A percentile compares a stretch with the other conserved stretches of the same genome.
Evolutionary conservation across 139 green algal species (phyloP).

Genomic region (Picochlorum sp.): DNA sequence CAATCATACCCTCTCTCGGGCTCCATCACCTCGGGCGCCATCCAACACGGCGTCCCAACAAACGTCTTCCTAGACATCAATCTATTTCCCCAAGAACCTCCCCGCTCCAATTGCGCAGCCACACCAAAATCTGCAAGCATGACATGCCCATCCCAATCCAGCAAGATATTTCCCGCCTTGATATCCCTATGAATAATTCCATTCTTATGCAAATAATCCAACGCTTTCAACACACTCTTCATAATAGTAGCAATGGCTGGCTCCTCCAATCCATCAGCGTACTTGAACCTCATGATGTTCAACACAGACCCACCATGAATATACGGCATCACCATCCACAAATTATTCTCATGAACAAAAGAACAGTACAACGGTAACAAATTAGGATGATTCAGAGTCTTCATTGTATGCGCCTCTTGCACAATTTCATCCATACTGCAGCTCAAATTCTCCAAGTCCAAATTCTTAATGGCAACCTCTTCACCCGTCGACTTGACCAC

Average conservation of each 20-base stretch:
- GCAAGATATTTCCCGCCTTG: constrained; percentile 98
- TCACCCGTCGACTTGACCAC: constrained; percentile 61
- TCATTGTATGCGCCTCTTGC: constrained; percentile 91
- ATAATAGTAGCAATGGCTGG: constrained; percentile 86
- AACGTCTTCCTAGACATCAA: constrained; percentile 71
- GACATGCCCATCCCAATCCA: constrained; percentile 81
- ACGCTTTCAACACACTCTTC: constrained; percentile 79
- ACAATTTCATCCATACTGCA: constrained; percentile 91
- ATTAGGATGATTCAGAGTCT: constrained; percentile 84
- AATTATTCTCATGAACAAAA: constrained; percentile 78
- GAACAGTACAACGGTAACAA: constrained; percentile 87
- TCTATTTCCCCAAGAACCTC: constrained; percentile 75
- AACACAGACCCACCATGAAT: constrained; percentile 66
- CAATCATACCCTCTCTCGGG: constrained; percentile 71
- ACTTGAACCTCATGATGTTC: constrained; percentile 84
- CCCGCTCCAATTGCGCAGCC: constrained; percentile 78
- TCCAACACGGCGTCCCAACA: constrained; percentile 92
- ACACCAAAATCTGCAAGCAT: constrained; percentile 97
- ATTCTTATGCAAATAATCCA: constrained; percentile 94
- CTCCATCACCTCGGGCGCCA: constrained; percentile 99
- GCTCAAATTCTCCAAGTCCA: constrained; percentile 92
- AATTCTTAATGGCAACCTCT: constrained; percentile 87
- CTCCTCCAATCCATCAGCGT: constrained; percentile 86
- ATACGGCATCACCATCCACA: constrained; percentile 95
- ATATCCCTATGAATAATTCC: constrained; percentile 95